Evolutionary conservation across 139 green algal species (phyloP), one percentile per base, ranked within the genome.

Genomic region (Chlorella sorokiniana): DNA sequence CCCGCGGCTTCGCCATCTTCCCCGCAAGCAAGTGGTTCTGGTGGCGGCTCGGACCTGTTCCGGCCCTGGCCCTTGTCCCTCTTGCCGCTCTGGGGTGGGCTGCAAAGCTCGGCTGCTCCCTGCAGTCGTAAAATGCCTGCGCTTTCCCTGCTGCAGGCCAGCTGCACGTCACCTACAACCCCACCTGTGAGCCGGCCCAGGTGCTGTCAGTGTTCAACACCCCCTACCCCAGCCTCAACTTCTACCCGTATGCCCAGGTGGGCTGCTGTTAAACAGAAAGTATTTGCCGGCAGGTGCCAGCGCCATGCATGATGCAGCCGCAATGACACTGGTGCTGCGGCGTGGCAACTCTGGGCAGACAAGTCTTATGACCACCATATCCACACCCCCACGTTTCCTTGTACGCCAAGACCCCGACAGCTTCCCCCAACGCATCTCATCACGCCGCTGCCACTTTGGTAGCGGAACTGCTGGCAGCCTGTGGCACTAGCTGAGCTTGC

Each of bases 111-210:
- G 14, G 16, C 14, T 59, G 48, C 48, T 59, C 48, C 48, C 56
- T 16, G 6, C 56, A 33, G 56, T 14, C 20, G 27, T 44, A 16
- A 8, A 16, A 6, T 44, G 31, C 4, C 31, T 69, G 62, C 62
- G 5, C 62, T 44, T 6, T 56, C 48, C 48, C 48, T 56, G 56
- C 56, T 33, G 37, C 65, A 72, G 65, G n/a, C 65, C 65, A 72
- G 65, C 37, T 72, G 65, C 65, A 72, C 65, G 65, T 72, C 38
- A 72, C 65, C 31, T 48, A 72, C 35, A 72, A 72, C 37, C 37
- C 35, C 37, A 48, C 37, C 65, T 72, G 65, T 37, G 37, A 72
- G 38, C 20, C 16, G 14, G 65, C 65, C 37, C 37, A 72, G 16
- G 4, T 72, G 18, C 37, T 72, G 65, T 45, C 65, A 10, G 65